phyloP scores from a whole-genome alignment of 2,329 filamentous ascomycete genomes.

The Raffaelea ambrosiae region DNA sequence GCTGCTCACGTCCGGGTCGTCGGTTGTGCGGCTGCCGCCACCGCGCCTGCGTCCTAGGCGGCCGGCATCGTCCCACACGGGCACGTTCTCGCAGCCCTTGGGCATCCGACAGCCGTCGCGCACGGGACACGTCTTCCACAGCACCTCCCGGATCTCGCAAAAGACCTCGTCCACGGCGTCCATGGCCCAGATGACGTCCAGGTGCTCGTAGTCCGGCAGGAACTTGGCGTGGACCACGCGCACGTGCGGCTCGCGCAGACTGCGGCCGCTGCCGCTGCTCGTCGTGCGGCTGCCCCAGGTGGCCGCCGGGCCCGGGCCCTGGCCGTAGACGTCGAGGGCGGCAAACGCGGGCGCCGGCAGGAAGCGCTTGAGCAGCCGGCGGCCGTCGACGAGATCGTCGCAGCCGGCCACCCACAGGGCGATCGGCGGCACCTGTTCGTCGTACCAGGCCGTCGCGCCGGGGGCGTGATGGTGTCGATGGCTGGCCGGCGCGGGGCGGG shows the following conservation, averaged over 20 bases:
- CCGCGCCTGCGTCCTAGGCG: background rate
- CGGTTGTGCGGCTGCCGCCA: no score
- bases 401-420: conserved; percentile 81
- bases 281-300: conserved; percentile 1
- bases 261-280: conserved; percentile 3
- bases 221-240: conserved; percentile 72
- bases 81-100: conserved; percentile 48
- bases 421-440: conserved; percentile 68
- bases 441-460: conserved; percentile 68
- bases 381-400: conserved; percentile 79
- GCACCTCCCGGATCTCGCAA: conserved; percentile 65
- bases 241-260: conserved; percentile 71
- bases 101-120: conserved; percentile 54
- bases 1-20: background rate
- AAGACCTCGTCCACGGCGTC: conserved; percentile 79
- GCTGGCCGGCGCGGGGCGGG: conserved; percentile 19
- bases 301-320: background rate
- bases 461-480: conserved; percentile 26
- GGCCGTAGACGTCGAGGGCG: conserved; percentile 15
- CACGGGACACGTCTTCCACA: conserved; percentile 65
- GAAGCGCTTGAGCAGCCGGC: conserved; percentile 64
- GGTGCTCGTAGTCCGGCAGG: conserved; percentile 82
- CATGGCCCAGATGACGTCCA: conserved; percentile 94
- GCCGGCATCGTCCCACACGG: conserved; percentile 23
- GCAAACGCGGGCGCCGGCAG: conserved; percentile 28